These are phyloP conservation scores for Chloris gayana DNA, from an alignment of 176 grass and related monocot species.

Conservation along the genomic window DNA sequence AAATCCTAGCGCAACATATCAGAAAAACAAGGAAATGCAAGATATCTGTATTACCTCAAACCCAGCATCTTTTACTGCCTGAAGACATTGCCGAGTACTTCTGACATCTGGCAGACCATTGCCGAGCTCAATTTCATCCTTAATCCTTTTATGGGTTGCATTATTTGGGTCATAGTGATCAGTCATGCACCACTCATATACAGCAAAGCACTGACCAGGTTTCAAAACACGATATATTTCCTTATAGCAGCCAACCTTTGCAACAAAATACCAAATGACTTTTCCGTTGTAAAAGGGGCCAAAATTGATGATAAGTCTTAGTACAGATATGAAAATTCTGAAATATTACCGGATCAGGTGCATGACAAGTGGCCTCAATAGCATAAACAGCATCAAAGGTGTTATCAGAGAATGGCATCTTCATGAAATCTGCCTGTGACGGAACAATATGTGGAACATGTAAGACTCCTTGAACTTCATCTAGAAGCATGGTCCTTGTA, in stretches of 20 bases:
- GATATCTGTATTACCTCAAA: constrained; percentile 68
- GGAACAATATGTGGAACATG: constrained; percentile 25
- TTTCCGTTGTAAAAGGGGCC: background rate
- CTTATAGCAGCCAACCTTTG: constrained; percentile 92
- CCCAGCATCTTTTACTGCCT: constrained; percentile 86
- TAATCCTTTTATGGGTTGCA: constrained; percentile 78
- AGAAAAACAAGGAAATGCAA: background rate
- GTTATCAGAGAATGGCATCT: constrained; percentile 72
- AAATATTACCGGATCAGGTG: constrained; percentile 61
- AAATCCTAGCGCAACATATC: constrained; percentile 17
- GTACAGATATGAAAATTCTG: background rate
- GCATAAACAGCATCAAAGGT: constrained; percentile 70
- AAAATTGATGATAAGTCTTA: constrained; percentile 15
- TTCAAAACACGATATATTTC: constrained; percentile 93
- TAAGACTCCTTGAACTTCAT: background rate
- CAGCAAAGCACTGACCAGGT: constrained; percentile 92
- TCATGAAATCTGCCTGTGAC: constrained; percentile 85
- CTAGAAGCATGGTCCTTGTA: constrained; percentile 14
- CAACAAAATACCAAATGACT: constrained; percentile 23
- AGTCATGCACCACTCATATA: constrained; percentile 95
- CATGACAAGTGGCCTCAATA: constrained; percentile 82
- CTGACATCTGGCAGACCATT: constrained; percentile 90
- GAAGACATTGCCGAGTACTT: constrained; percentile 83
- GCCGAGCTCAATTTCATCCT: constrained; percentile 90
- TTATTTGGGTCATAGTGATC: constrained; percentile 81